Evolutionary conservation across 2,329 filamentous ascomycete genomes (phyloP).

Genomic region (Scortechinia acanthostroma): DNA sequence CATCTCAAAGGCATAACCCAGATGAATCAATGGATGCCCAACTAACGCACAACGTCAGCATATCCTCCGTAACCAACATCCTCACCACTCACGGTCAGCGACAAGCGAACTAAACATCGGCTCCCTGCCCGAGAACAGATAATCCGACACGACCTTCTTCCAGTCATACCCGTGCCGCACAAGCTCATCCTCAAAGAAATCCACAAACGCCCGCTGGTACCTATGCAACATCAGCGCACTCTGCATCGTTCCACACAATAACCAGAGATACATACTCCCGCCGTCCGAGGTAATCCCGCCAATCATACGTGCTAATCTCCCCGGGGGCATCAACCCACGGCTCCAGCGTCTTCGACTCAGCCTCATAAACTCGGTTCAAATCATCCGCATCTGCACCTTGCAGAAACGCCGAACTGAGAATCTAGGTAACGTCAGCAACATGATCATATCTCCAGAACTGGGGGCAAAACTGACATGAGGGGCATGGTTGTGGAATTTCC

Average conservation of each 20-base stretch:
- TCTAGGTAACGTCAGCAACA: conserved; percentile 3
- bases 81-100: conserved; percentile 5
- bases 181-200: conserved; percentile 10
- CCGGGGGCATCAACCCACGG: not conserved
- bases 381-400: conserved; percentile 2
- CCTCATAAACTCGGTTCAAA: not conserved
- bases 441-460: not conserved
- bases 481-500: not conserved
- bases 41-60: conserved; percentile 30
- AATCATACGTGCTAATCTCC: not conserved
- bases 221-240: conserved; percentile 2
- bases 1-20: conserved; percentile 59
- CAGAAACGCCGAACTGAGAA: not conserved
- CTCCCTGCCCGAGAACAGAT: conserved; percentile 10
- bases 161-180: conserved; percentile 7
- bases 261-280: not conserved
- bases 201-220: conserved; percentile 8
- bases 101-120: conserved; percentile 9
- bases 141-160: conserved; percentile 9
- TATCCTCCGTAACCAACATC: not conserved
- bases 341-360: not conserved
- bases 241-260: no score
- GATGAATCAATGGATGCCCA: conserved; percentile 60
- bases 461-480: conserved; percentile 2
- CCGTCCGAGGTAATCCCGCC: not conserved